A percentile compares a stretch with the other conserved stretches of the same genome.
Conservation (phyloP, 306 rosid species). For the Abrus precatorius region DNA sequence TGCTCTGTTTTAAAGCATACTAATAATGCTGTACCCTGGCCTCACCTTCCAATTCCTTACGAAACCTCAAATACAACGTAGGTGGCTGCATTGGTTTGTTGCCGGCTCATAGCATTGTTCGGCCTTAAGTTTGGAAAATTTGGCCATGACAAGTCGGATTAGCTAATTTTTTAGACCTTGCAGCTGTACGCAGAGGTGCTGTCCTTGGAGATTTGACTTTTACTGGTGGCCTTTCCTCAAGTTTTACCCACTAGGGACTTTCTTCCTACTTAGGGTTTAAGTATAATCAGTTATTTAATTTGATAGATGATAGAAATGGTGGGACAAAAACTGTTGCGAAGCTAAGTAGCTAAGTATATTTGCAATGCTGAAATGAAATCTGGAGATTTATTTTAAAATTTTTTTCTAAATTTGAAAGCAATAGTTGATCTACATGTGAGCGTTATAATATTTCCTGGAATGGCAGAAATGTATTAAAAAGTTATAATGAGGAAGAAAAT, state of each 20-base stretch:
- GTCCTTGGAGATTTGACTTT: slow-evolving; percentile 7
- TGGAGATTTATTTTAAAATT: not conserved
- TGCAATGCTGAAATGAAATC: not conserved
- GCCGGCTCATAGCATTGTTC: not conserved
- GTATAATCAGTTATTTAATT: slow-evolving; percentile 6
- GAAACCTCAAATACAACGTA: not conserved
- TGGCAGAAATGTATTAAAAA: slow-evolving; percentile 1
- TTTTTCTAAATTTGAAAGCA: not conserved
- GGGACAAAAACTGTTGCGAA: not conserved
- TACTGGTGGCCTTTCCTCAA: not conserved
- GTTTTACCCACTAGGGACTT: not conserved
- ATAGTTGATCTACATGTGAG: not conserved
- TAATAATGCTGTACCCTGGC: not conserved
- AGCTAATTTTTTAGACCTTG: not conserved
- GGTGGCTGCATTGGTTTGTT: slow-evolving; percentile 20
- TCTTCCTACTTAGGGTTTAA: slow-evolving; percentile 2
- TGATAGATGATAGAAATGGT: slow-evolving; percentile 26
- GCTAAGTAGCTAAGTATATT: not conserved
- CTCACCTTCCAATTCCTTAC: not conserved
- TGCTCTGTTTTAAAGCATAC: slow-evolving; percentile 9
- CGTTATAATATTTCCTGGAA: not conserved
- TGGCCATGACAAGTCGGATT: not conserved
- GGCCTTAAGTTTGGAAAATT: not conserved
- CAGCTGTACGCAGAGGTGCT: not conserved
- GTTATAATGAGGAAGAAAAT: slow-evolving; percentile 26